Evolutionary conservation across 2,329 filamentous ascomycete genomes (phyloP), one percentile per base, ranked within the genome.

Genomic region (Keithomyces neogunnii): DNA sequence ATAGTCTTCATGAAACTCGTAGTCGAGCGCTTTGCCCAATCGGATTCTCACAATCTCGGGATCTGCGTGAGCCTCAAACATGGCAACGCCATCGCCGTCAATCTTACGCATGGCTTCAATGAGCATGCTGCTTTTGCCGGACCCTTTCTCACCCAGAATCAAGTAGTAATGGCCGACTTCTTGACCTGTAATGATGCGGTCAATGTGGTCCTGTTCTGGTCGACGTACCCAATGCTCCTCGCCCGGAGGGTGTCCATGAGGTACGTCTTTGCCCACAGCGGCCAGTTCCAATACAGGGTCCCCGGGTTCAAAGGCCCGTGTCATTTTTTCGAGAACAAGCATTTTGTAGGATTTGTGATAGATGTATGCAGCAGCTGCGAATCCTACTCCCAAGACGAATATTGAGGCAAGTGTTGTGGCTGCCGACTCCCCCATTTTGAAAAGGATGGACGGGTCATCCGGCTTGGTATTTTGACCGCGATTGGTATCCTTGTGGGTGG

Each of bases 1-100:
- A 63, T 95, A 96, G 72, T 99, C 93, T 71, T 97, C 93, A 64
- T 97, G 89, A 61, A 88, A 99, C 65, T 99, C 93, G 66, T 91
- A 99, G 66, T 99, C 91, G 40, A 99, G 76, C 2, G 91, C 89
- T 65, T 96, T 96, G 30, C 93, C 93, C 3, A 99, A 78, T 4
- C 93, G 81, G 43, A 96, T 86, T 19, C 93, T 86, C 66, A 99
- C 95, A 53, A 99, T 95, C 63, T 99, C 93, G 1, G 91, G 79
- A 66, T 99, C 91, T 4, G 90, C 86, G 68, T 99, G 93, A 1
- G 92, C 91, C 69, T 99, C 93, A 62, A 97, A 88, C 89, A 99
- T 96, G 58, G 91, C 86, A 44, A 92, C 85, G 28, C 89, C 89
- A 54, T 93, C 86, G 3, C 90, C 93, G 55, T 96, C 81, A 51